These are phyloP conservation scores for Botrytis deweyae DNA, from an alignment of 2,329 filamentous ascomycete species.

Conservation along the genomic window DNA sequence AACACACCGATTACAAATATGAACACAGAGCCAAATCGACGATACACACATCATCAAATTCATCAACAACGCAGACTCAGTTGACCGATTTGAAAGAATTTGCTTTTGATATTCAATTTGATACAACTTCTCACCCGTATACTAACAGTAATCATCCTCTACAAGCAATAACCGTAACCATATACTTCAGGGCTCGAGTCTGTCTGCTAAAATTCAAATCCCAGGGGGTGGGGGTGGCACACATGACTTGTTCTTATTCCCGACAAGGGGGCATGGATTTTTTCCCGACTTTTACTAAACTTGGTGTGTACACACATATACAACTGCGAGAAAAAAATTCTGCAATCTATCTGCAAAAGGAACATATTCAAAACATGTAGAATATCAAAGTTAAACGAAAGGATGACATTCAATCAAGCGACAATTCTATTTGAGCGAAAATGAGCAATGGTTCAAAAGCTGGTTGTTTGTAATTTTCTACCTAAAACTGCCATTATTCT, in stretches of 20 bases:
- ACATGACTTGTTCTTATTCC: background rate
- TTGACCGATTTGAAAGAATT: background rate
- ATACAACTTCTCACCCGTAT: background rate
- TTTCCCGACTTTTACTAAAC: background rate
- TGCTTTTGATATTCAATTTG: background rate
- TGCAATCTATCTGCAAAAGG: background rate
- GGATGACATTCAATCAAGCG: background rate
- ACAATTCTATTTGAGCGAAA: background rate
- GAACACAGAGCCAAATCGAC: background rate
- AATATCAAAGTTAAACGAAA: background rate
- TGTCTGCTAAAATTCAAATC: background rate
- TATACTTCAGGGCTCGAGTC: background rate
- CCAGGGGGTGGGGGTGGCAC: background rate
- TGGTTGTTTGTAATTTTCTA: background rate
- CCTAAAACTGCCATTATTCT: background rate
- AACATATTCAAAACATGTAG: background rate
- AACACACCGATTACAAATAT: background rate
- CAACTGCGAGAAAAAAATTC: background rate
- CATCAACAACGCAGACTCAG: background rate
- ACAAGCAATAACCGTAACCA: background rate
- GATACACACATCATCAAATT: background rate
- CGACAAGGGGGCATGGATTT: background rate
- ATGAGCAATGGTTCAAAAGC: background rate
- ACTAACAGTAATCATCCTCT: background rate
- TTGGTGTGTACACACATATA: background rate